Conservation (phyloP, 139 green algal genomes). For the Picochlorum sp. region DNA sequence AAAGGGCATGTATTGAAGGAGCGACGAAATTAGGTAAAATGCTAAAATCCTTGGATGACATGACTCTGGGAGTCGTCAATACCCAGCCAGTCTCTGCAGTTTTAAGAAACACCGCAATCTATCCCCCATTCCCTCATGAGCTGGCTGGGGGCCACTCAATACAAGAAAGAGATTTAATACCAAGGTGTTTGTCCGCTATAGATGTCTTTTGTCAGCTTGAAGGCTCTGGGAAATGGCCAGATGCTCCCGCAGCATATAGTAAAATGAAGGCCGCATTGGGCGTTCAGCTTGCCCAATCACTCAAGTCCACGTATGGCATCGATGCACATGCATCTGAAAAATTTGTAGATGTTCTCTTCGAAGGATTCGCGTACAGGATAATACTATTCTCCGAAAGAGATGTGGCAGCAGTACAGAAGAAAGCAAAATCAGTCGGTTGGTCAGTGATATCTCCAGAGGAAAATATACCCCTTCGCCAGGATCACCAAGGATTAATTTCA, state of each 20-base stretch:
- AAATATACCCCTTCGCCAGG: slow-evolving; percentile 29
- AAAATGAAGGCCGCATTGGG: slow-evolving; percentile 70
- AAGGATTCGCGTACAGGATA: slow-evolving; percentile 72
- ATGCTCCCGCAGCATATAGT: slow-evolving; percentile 40
- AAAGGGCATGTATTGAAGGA: slow-evolving; percentile 40
- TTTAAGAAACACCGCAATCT: slow-evolving; percentile 43
- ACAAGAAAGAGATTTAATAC: not conserved
- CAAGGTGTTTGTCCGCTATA: slow-evolving; percentile 54
- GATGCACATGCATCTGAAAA: slow-evolving; percentile 38
- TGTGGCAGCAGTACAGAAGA: slow-evolving; percentile 20
- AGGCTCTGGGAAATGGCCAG: slow-evolving; percentile 61
- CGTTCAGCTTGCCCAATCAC: slow-evolving; percentile 50
- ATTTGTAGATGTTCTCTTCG: slow-evolving; percentile 55
- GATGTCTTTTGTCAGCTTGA: slow-evolving; percentile 72
- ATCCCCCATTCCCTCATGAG: slow-evolving; percentile 57
- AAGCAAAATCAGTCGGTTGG: slow-evolving; percentile 10
- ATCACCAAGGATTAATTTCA: slow-evolving; percentile 58
- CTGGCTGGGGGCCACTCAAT: slow-evolving; percentile 29
- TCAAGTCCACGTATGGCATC: slow-evolving; percentile 42
- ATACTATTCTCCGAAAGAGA: slow-evolving; percentile 49
- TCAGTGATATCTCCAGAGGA: not conserved
- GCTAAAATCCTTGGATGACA: slow-evolving; percentile 42
- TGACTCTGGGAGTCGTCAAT: slow-evolving; percentile 45
- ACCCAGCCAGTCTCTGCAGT: slow-evolving; percentile 51
- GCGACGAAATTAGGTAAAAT: slow-evolving; percentile 57